Percentiles rank a stretch among this genome's conserved stretches.
These are phyloP conservation scores for Posidonia australis DNA, from an alignment of 106 monocot species.

Conservation along the genomic window DNA sequence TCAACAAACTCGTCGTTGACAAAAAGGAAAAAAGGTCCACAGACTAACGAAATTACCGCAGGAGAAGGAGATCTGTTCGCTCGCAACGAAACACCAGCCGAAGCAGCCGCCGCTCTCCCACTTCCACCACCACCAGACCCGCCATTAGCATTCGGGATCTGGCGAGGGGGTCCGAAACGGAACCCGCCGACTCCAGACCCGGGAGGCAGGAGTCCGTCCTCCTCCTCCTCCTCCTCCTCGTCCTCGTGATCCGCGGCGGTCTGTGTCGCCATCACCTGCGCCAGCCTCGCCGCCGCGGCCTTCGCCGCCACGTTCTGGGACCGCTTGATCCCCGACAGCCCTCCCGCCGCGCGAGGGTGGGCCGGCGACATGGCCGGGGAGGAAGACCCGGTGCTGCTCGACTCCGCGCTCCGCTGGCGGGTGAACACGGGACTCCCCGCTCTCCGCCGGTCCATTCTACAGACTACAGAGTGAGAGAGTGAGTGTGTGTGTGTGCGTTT, in stretches of 20 bases:
- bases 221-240: slow-evolving; percentile 33
- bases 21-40: slow-evolving; percentile 2
- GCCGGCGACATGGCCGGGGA: slow-evolving; percentile 53
- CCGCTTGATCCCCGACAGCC: slow-evolving; percentile 33
- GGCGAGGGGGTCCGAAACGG: slow-evolving; percentile 9
- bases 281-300: slow-evolving; percentile 67
- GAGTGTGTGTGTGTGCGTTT: no score
- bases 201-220: slow-evolving; percentile 6
- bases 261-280: slow-evolving; percentile 83
- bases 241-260: slow-evolving; percentile 33
- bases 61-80: slow-evolving; percentile 36
- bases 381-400: slow-evolving; percentile 48
- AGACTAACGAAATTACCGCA: slow-evolving; percentile 15
- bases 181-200: slow-evolving; percentile 2
- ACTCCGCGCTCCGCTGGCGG: slow-evolving; percentile 47
- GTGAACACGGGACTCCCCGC: slow-evolving; percentile 51
- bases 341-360: slow-evolving; percentile 28
- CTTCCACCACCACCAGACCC: background rate
- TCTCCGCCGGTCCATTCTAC: slow-evolving; percentile 42
- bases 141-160: slow-evolving; percentile 10
- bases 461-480: background rate
- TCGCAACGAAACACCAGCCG: slow-evolving; percentile 7
- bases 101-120: background rate
- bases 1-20: background rate
- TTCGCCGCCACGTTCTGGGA: slow-evolving; percentile 70